Base-by-base conservation (phyloP, 352 stramenopile species). In the Aphanomyces euteiches region DNA sequence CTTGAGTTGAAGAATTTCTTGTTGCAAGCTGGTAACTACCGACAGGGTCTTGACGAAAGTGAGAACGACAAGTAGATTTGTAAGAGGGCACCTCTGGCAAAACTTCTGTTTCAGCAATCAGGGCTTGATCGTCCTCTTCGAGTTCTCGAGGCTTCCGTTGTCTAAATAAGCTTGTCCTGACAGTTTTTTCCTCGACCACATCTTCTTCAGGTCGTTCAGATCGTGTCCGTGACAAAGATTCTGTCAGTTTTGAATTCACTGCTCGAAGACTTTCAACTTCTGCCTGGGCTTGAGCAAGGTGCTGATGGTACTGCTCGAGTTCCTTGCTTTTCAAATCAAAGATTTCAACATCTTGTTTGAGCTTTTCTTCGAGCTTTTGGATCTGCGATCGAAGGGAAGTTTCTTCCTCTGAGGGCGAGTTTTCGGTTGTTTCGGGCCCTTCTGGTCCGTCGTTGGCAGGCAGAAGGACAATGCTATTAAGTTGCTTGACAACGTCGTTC, bases 291-390 rank as follows among this genome's bases (percentile, higher is more conserved):
- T 90, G 78, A 2, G 77, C 66, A 7, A 92, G 54, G 12, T 87
- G 75, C 0, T 70, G 69, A 48, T 95, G 87, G 3, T 92, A 57
- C 34, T 75, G 72, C 43, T 92, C 76, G 39, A 94, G 88, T 43
- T 94, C 85, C 1, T 72, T 47, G 58, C 90, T 92, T 47, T 94
- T 93, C 79, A 90, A 88, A 64, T 92, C 83, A 60, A 94, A 94
- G 61, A 94, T 92, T 69, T 94, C 80, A 37, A 92, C 84, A 54
- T 94, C 84, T 56, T 83, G 81, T 1, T 76, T 75, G 50, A 94
- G 73, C 54, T 94, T 84, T 7, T 75, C 78, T 43, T 88, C 88
- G 4, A 85, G 83, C 43, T 79, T 73, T 37, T 86, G 82, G 10
- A 94, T 76, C 53, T 94, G 83, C 39, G 84, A 79, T 1, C 68